Evolutionary conservation across 495 filamentous ascomycete genomes (phyloP), one percentile per base, ranked within the genome.

Genomic region (Lasiosphaeria ovina): DNA sequence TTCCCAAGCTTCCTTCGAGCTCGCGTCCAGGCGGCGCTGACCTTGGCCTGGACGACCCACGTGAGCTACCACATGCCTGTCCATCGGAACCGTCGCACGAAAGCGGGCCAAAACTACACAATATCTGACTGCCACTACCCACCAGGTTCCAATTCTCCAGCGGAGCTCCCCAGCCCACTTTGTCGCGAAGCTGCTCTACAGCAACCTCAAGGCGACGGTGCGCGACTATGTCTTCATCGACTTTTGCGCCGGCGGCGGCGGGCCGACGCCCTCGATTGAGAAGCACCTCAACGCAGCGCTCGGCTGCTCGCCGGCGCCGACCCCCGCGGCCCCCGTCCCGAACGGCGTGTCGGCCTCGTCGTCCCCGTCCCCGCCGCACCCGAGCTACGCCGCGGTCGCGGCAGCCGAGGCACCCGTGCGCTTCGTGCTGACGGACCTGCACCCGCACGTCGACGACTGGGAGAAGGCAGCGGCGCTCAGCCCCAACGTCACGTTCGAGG

Each of bases 181-280:
- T 38, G 79, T 77, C 12, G 79, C 81, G 60, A 68, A 72, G 55
- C 73, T 82, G 42, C 75, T 87, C 32, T 71, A 74, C 14, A 64
- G 62, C 54, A 72, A 71, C 51, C 80, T 82, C 34, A 75, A 62
- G 34, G 32, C 73, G 44, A 1, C 76, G 74, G 35, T 76, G 65
- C 56, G 54, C 63, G 55, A 64, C 6, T 81, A 84, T 66, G 81
- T 79, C 16, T 83, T 88, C 59, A 81, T 91, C 55, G 89, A 92
- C 71, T 87, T 91, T 71, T 90, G 87, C 70, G 85, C 89, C 16
- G 89, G 89, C 57, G 86, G 79, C 33, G 89, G 89, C 47, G 89
- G 88, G 0, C 87, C 87, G 0, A 88, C 85, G 3, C 83, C 84
- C 0, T 71, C 70, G n/a, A 83, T 89, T 57, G 86, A 89, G 71